Percentiles rank a stretch among this genome's conserved stretches.
phyloP scores from a whole-genome alignment of 1,139 yeast species.

The Meyerozyma elateridarum region DNA sequence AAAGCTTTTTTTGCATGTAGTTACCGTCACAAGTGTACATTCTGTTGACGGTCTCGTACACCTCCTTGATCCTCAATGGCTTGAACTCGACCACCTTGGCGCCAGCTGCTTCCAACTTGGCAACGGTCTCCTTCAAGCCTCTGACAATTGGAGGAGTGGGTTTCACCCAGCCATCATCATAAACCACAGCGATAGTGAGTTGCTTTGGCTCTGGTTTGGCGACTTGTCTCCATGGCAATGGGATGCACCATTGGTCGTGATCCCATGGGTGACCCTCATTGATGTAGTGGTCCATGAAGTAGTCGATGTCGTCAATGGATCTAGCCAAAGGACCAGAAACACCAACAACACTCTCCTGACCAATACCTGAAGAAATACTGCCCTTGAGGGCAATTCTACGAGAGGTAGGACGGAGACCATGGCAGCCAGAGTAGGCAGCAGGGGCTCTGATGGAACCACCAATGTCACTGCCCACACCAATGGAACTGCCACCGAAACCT shows the following conservation, averaged over 20 bases:
- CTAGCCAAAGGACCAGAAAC: slow-evolving; percentile 63
- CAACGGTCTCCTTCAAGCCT: slow-evolving; percentile 25
- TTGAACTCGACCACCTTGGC: slow-evolving; percentile 36
- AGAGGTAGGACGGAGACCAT: slow-evolving; percentile 66
- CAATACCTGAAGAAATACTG: slow-evolving; percentile 47
- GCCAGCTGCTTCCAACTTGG: slow-evolving; percentile 27
- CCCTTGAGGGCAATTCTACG: slow-evolving; percentile 53
- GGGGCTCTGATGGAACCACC: slow-evolving; percentile 79
- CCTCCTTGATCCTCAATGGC: slow-evolving; percentile 47
- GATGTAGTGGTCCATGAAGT: slow-evolving; percentile 47
- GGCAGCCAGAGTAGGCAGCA: slow-evolving; percentile 64
- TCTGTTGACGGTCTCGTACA: slow-evolving; percentile 46
- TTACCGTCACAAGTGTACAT: slow-evolving; percentile 62
- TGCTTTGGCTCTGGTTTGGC: slow-evolving; percentile 33
- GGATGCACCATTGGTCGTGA: slow-evolving; percentile 50
- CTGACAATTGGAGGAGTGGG: slow-evolving; percentile 54
- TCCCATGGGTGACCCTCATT: slow-evolving; percentile 69
- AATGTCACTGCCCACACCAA: slow-evolving; percentile 74
- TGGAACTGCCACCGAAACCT: slow-evolving; percentile 57
- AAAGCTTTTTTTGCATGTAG: slow-evolving; percentile 43
- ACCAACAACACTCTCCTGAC: slow-evolving; percentile 55
- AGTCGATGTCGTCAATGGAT: slow-evolving; percentile 58
- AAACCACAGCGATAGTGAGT: slow-evolving; percentile 35
- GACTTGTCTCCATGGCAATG: slow-evolving; percentile 54
- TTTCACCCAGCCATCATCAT: slow-evolving; percentile 36